These are phyloP conservation scores for Prosopis cineraria DNA, from an alignment of 306 rosid genomes.

Conservation along the genomic window DNA sequence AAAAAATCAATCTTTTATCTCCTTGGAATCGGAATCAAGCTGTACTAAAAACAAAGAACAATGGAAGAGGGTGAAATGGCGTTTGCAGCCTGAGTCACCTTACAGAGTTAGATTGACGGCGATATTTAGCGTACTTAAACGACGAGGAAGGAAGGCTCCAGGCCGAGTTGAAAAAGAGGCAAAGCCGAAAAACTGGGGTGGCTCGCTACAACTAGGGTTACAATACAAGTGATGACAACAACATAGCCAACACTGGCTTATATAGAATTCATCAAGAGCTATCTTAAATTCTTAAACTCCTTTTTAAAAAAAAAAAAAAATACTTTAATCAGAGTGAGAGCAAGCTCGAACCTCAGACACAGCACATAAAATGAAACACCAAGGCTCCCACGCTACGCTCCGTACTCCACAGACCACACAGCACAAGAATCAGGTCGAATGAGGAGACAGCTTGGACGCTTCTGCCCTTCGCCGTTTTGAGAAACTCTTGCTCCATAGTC, in stretches of 20 bases:
- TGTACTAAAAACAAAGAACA: not conserved
- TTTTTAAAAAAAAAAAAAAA: not conserved
- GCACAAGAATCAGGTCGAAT: too few species aligned
- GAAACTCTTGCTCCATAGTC: too few species aligned
- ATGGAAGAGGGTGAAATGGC: not conserved
- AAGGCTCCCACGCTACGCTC: too few species aligned
- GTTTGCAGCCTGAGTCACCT: constrained; percentile 19
- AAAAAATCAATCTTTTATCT: not conserved
- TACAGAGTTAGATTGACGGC: constrained; percentile 22
- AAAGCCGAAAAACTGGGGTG: not conserved
- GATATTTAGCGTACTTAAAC: constrained; percentile 3
- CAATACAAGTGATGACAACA: constrained; percentile 6
- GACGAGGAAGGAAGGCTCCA: constrained; percentile 29
- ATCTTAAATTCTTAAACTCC: not conserved
- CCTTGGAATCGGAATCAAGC: not conserved
- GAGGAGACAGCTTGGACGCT: too few species aligned
- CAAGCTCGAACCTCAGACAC: too few species aligned
- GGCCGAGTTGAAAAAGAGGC: not conserved
- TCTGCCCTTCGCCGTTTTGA: too few species aligned
- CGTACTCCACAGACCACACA: too few species aligned
- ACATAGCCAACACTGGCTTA: constrained; percentile 36
- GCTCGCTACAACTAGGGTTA: constrained; percentile 47
- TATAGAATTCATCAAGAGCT: constrained; percentile 24
- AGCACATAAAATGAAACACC: too few species aligned
- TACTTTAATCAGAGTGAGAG: too few species aligned